phyloP scores from a whole-genome alignment of 768 basidiomycete species.

The Auriculariales sp. region DNA sequence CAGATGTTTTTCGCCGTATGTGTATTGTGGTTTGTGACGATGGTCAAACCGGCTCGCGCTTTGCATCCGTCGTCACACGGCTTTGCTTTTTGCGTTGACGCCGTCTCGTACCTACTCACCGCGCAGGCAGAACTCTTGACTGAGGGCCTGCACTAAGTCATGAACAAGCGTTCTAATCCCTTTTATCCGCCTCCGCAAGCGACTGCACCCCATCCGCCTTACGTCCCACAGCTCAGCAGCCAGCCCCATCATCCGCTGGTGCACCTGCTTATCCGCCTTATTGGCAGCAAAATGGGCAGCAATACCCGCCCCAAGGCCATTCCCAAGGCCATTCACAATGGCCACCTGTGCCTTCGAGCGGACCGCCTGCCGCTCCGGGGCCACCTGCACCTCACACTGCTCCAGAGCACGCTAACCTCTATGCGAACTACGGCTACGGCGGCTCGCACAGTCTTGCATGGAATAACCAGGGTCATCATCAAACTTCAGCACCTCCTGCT shows the following conservation, averaged over 20 bases:
- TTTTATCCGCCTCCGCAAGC: conserved; percentile 7
- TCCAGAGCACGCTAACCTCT: conserved; percentile 63
- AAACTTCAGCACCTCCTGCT: conserved; percentile 37
- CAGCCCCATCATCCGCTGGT: conserved; percentile 8
- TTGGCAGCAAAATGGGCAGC: conserved; percentile 50
- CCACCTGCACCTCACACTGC: conserved; percentile 34
- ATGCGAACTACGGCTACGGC: conserved; percentile 87
- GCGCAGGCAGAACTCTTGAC: too few species aligned
- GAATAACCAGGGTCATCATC: background rate
- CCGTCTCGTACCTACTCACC: too few species aligned
- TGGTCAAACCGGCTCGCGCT: too few species aligned
- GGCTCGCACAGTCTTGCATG: conserved; percentile 38
- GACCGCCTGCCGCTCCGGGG: conserved; percentile 24
- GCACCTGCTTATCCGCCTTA: conserved; percentile 68
- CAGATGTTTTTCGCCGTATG: too few species aligned
- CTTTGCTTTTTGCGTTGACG: too few species aligned
- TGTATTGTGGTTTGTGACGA: too few species aligned
- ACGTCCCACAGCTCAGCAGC: conserved; percentile 4
- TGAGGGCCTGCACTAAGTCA: too few species aligned
- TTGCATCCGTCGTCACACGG: too few species aligned
- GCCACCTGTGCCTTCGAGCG: too few species aligned
- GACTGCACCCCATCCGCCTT: conserved; percentile 3
- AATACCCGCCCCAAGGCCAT: conserved; percentile 31
- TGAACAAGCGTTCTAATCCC: conserved; percentile 10
- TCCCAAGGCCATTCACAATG: conserved; percentile 55